Evolutionary conservation across 768 basidiomycete genomes (phyloP), one percentile per base, ranked within the genome.

Genomic region (Pisolithus orientalis): DNA sequence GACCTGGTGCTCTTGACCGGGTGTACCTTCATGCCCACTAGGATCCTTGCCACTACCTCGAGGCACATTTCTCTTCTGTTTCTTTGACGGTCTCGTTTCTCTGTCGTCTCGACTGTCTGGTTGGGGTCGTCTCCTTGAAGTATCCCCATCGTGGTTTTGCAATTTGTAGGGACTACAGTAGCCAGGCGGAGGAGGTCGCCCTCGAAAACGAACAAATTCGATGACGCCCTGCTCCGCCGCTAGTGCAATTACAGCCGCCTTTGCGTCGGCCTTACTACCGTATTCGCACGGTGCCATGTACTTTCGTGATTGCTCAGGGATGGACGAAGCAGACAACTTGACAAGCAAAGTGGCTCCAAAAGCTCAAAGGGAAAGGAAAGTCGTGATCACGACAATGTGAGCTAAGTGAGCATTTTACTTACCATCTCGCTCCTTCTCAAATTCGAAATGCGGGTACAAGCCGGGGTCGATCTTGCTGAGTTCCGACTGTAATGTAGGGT

Each of bases 261-360:
- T 84, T 5, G 85, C 85, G 55, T 88, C 85, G 14, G 70, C 70
- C 58, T 81, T 83, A 28, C 69, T 77, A 39, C 76, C 72, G 61
- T 84, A 85, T 52, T 80, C 73, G 8, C 69, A 62, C 6, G 74
- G 66, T 6, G 77, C 78, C 0, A 65, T 62, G 61, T 78, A 87
- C 48, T 64, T 65, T 31, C 71, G 72, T n/a, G 66, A 57, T 48
- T 77, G 70, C 1, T 67, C 70, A 21, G 66, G 44, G 14, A 58
- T 47, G 1, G 70, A 57, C 3, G 66, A 49, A 17, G 65, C 54
- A 4, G 69, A 72, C 14, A 81, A 57, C 38, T 72, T 67, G 29
- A 83, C 62, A 1, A 62, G 65, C 53, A 87, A 45, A 1, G 66
- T 75, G 40, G 79, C 82, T 17, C 83, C 82, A 48, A 74, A 80